Base-by-base conservation (phyloP, 1,284 basidiomycete genomes). In the Cerioporus squamosus region DNA sequence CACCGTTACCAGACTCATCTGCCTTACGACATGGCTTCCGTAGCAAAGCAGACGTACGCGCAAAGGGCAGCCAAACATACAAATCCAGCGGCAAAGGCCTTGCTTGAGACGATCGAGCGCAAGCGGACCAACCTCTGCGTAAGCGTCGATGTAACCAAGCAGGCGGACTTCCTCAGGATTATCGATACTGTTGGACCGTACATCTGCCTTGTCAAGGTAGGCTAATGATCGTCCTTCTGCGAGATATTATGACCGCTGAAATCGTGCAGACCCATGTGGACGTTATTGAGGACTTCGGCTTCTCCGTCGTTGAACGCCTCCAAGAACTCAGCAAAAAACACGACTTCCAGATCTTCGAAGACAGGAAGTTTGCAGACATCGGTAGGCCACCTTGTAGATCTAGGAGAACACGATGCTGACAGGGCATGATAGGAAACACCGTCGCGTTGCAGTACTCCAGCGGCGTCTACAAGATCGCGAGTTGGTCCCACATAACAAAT, bases 321-420 rank as follows among this genome's bases (percentile, higher is more conserved):
- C 81, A 87, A 59, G 78, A 79, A 46, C 84, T 99, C 12, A 89
- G 90, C 70, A 71, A 77, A 48, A 90, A 93, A 74, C 88, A 97
- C 66, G 94, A 98, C 70, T 99, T 99, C 76, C 75, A 98, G 57
- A 97, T 98, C 70, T 99, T 99, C 66, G 97, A 99, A 77, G 97
- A 99, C 78, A 83, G 97, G 66, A 99, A 99, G 76, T 99, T 99
- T 71, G 97, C 97, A 22, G 97, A 99, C 76, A 99, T 99, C 62
- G 97, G 96, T 95, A 66, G 62, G 82, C 73, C 9, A 12, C n/a
- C 40, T 8, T 10, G 31, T n/a, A 39, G 18, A 20, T 20, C 26
- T 22, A 39, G 45, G n/a, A 31, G 24, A 29, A 12, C 44, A 17
- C 24, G 4, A 5, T n/a, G 5, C 5, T 44, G 20, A 43, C 14